Evolutionary conservation across 129 eudicot genomes (phyloP), one percentile per base, ranked within the genome.

Genomic region (Artemisia tridentata): DNA sequence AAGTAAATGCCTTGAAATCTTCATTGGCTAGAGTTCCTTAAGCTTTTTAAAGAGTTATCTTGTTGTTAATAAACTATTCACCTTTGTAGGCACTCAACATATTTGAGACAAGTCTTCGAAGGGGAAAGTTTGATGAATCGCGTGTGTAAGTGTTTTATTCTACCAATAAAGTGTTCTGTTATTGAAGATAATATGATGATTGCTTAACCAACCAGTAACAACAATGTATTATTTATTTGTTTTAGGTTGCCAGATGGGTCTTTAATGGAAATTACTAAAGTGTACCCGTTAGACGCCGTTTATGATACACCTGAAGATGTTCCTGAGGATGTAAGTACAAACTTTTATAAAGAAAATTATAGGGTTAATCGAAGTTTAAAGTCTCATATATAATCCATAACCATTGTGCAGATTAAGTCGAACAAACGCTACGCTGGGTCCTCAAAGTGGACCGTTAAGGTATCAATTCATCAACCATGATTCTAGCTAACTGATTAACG

Each of bases 201-300:
- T 46, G 16, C 55, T 58, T 11, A 18, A 53, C 52, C 47, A 46
- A 72, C 48, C 18, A 20, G 43, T 20, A 58, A 49, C 65, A 50
- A 66, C 15, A 18, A 12, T 68, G 65, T 61, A 67, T 21, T 21
- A 21, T 21, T 21, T 21, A 21, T 21, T 21, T 70, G 20, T 63
- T 61, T 73, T 80, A 91, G 97, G 79, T 79, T 91, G 84, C 97
- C 97, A 55, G 95, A 91, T 71, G 97, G 95, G 86, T 78, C 91
- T 60, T 63, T 88, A 58, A 88, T 88, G 96, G 84, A 88, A 71
- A 88, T 88, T 17, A 55, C 82, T 8, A 88, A 88, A 73, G 83
- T 88, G 25, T 88, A 88, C 72, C 91, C 91, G 25, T 46, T 88
- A 62, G 91, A 88, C 79, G 96, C 96, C 27, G 81, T 88, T 71